Percentiles rank a stretch among this genome's conserved stretches.
phyloP scores from a whole-genome alignment of 441 rosid genomes.

The Euphorbia corollata region DNA sequence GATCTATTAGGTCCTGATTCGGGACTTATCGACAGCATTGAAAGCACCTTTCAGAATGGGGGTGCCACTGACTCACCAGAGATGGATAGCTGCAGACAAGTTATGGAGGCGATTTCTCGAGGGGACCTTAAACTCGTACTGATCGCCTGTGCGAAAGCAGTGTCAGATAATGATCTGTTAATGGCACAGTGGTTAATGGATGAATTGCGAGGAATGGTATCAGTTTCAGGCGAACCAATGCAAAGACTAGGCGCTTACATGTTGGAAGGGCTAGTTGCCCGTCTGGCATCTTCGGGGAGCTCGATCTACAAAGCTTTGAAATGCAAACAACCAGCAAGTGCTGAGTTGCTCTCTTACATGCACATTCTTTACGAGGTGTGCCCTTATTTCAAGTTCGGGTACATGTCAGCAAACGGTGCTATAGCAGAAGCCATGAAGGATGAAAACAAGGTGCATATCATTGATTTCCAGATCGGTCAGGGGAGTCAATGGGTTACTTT shows the following conservation, averaged over 20 bases:
- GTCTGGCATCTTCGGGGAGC: conserved; percentile 73
- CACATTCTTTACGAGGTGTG: conserved; percentile 76
- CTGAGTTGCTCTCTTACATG: conserved; percentile 78
- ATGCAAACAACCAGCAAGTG: conserved; percentile 75
- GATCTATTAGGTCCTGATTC: conserved; percentile 80
- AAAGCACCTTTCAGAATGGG: conserved; percentile 22
- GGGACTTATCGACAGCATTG: conserved; percentile 34
- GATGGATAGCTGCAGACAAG: conserved; percentile 44
- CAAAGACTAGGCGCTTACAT: conserved; percentile 86
- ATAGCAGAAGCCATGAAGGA: conserved; percentile 85
- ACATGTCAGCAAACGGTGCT: conserved; percentile 87
- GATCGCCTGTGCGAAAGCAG: conserved; percentile 61
- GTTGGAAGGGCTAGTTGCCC: conserved; percentile 85
- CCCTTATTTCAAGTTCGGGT: conserved; percentile 91
- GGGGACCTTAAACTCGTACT: conserved; percentile 62
- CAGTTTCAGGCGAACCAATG: conserved; percentile 80
- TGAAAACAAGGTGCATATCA: conserved; percentile 61
- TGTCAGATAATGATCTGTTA: conserved; percentile 57
- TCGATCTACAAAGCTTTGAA: conserved; percentile 65
- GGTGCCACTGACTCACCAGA: conserved; percentile 24
- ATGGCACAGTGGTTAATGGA: conserved; percentile 64
- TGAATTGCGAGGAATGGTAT: conserved; percentile 62
- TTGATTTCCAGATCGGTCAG: conserved; percentile 75
- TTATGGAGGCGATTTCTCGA: conserved; percentile 44
- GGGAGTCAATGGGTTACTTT: conserved; percentile 88